These are phyloP conservation scores for Kwoniella sp. DNA, from an alignment of 768 basidiomycete species.

Conservation along the genomic window DNA sequence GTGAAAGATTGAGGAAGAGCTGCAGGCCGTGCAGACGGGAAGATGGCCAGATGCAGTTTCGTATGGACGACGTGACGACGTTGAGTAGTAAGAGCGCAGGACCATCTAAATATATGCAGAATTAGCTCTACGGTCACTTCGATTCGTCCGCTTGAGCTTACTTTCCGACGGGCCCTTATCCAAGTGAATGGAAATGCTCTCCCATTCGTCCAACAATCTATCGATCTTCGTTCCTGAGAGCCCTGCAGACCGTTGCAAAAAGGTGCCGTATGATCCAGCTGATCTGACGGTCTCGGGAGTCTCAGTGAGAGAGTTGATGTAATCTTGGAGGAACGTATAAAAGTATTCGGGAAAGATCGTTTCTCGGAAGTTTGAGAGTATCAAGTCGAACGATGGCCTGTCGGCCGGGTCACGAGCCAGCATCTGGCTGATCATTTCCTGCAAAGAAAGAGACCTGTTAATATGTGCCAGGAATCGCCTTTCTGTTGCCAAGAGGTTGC, in stretches of 20 bases:
- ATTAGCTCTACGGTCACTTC: not conserved
- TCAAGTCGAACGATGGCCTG: constrained; percentile 78
- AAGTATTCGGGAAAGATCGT: constrained; percentile 87
- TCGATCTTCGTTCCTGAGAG: constrained; percentile 65
- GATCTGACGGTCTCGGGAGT: constrained; percentile 48
- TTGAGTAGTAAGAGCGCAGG: constrained; percentile 86
- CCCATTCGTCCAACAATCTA: constrained; percentile 80
- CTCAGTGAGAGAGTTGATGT: constrained; percentile 66
- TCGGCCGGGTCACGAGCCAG: constrained; percentile 73
- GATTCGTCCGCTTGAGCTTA: constrained; percentile 23
- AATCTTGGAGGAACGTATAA: constrained; percentile 91
- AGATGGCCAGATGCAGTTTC: constrained; percentile 81
- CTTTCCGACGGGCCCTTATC: constrained; percentile 29
- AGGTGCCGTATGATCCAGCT: constrained; percentile 47
- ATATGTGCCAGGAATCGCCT: too few relatives aligned
- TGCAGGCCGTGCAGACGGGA: constrained; percentile 85
- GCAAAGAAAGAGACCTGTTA: too few relatives aligned
- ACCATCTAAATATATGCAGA: constrained; percentile 65
- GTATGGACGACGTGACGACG: constrained; percentile 80
- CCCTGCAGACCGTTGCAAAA: constrained; percentile 33
- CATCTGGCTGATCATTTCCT: constrained; percentile 90
- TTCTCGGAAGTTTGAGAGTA: constrained; percentile 73
- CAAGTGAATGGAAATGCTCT: constrained; percentile 42
- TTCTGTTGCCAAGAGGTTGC: too few relatives aligned
- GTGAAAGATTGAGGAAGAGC: constrained; percentile 76